Evolutionary conservation across 1,284 basidiomycete species (phyloP).

Genomic region (Malassezia equina): DNA sequence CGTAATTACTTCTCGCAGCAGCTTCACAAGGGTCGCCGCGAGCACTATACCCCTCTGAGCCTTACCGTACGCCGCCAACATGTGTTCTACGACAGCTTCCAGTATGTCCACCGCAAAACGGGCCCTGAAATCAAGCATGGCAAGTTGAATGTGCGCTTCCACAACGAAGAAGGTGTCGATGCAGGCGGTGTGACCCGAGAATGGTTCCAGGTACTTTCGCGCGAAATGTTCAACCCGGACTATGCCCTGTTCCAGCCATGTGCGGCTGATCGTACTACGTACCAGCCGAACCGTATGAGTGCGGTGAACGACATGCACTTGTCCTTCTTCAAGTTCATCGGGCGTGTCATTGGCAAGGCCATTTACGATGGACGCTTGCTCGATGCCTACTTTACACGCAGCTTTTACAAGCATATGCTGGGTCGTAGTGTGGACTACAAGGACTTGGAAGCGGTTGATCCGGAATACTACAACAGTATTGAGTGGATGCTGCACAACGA

Average conservation of each 20-base stretch:
- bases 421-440: slow-evolving; percentile 43
- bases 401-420: slow-evolving; percentile 47
- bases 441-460: slow-evolving; percentile 44
- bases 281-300: slow-evolving; percentile 92
- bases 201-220: slow-evolving; percentile 95
- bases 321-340: slow-evolving; percentile 97
- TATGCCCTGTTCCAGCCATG: slow-evolving; percentile 94
- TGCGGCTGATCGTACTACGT: slow-evolving; percentile 73
- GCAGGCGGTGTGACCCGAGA: slow-evolving; percentile 95
- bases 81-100: slow-evolving; percentile 95
- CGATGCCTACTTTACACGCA: slow-evolving; percentile 85
- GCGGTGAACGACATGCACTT: slow-evolving; percentile 75
- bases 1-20: slow-evolving; percentile 97
- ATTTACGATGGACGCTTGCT: slow-evolving; percentile 89
- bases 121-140: slow-evolving; percentile 97
- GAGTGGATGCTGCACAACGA: slow-evolving; percentile 51
- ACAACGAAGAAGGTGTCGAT: slow-evolving; percentile 94
- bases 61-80: slow-evolving; percentile 83
- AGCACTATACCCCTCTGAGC: slow-evolving; percentile 73
- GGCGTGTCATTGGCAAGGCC: slow-evolving; percentile 86
- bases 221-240: slow-evolving; percentile 99
- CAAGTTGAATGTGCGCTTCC: slow-evolving; percentile 92
- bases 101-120: slow-evolving; percentile 73
- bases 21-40: slow-evolving; percentile 68
- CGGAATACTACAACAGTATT: slow-evolving; percentile 72